Evolutionary conservation across 2,329 filamentous ascomycete species (phyloP), one percentile per base, ranked within the genome.

Genomic region (Monilinia polystroma): DNA sequence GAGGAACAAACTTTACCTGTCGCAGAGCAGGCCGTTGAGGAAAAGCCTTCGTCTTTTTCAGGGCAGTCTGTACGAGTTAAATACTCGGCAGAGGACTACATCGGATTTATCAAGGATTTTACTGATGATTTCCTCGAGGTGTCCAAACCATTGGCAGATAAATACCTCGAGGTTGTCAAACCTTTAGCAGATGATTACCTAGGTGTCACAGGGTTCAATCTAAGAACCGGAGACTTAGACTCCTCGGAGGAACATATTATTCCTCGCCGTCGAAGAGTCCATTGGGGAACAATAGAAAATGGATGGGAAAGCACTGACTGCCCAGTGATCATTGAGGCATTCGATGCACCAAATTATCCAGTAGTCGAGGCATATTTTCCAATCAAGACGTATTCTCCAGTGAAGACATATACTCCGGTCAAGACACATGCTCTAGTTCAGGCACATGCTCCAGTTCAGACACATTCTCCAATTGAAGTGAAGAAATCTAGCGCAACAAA

Each of bases 201-300:
- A 4, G 67, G 67, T 5, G 59, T 68, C 6, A 60, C 64, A 5
- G 67, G 67, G 7, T 47, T 51, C n/a, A 68, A 68, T 38, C 64
- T 59, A 38, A 29, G 67, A 29, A 68, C 67, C n/a, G 67, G 67
- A n/a, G 41, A 10, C 11, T 29, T 63, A 6, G 60, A 63, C 23
- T 41, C 38, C 6, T 43, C 11, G 3, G 45, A 51, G 45, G 47
- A 51, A 32, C 47, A 62, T 23, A 26, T 38, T 4, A 23, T 10
- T 26, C 58, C 32, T 29, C 11, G 5, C 5, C 58, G 58, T 14
- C 58, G 45, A 43, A 43, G 41, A 20, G 58, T 62, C 12, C 45
- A 32, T 10, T 62, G 58, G 58, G 58, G 29, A 32, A 26, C 26
- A 5, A 51, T 32, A 6, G 58, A 38, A 49, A 62, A 51, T 11